phyloP scores from a whole-genome alignment of 2,329 filamentous ascomycete genomes.

The Trichoderma citrinoviride region DNA sequence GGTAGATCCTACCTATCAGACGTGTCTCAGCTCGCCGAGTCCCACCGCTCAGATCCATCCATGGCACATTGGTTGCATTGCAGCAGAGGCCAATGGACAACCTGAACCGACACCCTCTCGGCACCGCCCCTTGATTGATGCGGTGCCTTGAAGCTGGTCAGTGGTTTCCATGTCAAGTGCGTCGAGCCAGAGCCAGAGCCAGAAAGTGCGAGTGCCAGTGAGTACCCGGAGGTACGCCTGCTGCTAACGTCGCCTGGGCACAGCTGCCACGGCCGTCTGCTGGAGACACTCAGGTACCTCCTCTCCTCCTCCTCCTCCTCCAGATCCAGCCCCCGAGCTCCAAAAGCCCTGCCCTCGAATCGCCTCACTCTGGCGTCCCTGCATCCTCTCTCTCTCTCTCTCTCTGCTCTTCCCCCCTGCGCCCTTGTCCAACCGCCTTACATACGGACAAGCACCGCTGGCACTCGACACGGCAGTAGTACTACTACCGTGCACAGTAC shows the following conservation, averaged over 20 bases:
- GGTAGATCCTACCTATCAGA: neutral
- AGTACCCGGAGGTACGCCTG: too few relatives aligned
- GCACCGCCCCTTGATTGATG: neutral
- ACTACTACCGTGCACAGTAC: neutral
- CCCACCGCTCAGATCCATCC: neutral
- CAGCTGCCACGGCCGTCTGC: too few relatives aligned
- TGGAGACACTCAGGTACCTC: neutral
- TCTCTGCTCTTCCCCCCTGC: neutral
- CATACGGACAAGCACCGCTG: neutral
- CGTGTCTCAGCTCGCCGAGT: neutral
- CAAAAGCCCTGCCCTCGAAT: slow-evolving; percentile 2
- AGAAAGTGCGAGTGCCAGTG: too few relatives aligned
- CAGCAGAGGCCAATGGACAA: neutral
- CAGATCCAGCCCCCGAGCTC: neutral
- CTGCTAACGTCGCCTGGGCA: too few relatives aligned
- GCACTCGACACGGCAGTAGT: neutral
- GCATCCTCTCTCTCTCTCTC: neutral
- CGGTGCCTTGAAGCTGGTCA: neutral
- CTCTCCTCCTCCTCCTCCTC: too few relatives aligned
- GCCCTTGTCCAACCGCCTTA: neutral
- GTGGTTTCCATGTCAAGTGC: neutral
- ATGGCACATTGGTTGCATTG: neutral
- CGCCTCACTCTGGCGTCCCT: neutral
- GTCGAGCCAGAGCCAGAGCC: too few relatives aligned
- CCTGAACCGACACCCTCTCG: neutral